phyloP scores from a whole-genome alignment of 2,329 filamentous ascomycete genomes.

The Fusarium haematococcum region DNA sequence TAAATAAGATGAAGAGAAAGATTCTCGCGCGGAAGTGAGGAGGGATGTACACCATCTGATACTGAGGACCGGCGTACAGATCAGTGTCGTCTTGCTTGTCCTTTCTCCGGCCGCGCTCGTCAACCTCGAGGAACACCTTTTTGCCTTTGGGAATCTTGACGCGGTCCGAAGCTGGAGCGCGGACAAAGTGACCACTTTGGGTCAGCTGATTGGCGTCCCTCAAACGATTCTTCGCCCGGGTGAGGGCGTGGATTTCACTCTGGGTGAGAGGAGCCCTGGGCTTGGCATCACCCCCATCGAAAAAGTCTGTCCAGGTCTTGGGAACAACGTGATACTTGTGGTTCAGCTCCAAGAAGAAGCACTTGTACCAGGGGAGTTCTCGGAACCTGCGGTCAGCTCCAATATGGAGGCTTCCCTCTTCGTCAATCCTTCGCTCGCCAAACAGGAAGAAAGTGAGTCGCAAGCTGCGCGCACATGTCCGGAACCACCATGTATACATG shows the following conservation, averaged over 20 bases:
- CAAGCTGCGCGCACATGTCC: conserved; percentile 81
- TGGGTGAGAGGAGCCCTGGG: conserved; percentile 52
- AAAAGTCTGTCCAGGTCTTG: conserved; percentile 69
- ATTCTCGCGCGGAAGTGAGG: conserved; percentile 86
- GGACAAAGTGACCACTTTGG: conserved; percentile 84
- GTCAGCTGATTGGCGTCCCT: conserved; percentile 66
- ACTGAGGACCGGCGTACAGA: conserved; percentile 69
- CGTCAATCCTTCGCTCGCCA: conserved; percentile 81
- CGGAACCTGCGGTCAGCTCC: conserved; percentile 47
- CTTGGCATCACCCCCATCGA: conserved; percentile 61
- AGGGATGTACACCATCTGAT: conserved; percentile 82
- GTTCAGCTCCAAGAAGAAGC: conserved; percentile 61
- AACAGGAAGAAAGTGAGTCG: conserved; percentile 94
- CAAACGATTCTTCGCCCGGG: conserved; percentile 57
- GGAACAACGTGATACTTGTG: conserved; percentile 57
- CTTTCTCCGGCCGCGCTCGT: conserved; percentile 72
- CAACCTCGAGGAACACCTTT: conserved; percentile 81
- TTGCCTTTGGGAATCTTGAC: conserved; percentile 91
- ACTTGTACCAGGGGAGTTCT: conserved; percentile 54
- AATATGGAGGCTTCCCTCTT: conserved; percentile 78
- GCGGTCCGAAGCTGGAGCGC: conserved; percentile 94
- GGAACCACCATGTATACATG: conserved; percentile 98
- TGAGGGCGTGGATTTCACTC: conserved; percentile 52
- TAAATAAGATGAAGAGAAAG: conserved; percentile 85
- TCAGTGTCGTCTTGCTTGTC: conserved; percentile 65